Evolutionary conservation across 2,329 filamentous ascomycete genomes (phyloP), one percentile per base, ranked within the genome.

Genomic region (Chalaropsis ovoidea): DNA sequence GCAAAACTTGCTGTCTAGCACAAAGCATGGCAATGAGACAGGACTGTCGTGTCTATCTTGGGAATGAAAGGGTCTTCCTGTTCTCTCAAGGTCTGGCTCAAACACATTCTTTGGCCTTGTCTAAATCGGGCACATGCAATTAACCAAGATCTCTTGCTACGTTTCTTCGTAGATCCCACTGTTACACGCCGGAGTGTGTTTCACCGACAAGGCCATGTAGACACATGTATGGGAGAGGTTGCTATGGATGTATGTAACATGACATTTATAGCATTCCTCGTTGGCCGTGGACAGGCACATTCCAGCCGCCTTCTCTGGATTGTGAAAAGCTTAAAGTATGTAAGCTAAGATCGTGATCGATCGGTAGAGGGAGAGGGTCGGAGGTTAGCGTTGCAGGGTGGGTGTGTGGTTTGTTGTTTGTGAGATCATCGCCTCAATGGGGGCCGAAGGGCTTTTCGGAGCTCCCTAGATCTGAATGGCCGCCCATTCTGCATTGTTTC

Each of bases 201-300:
- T 39, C 5, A 7, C 3, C 8, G 35, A 7, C 35, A 10, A 39
- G 35, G 35, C 8, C 8, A 39, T 39, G 42, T 43, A n/a, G n/a
- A n/a, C n/a, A n/a, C 42, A 43, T 35, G 31, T n/a, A 13, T 43
- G 4, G 15, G 10, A 6, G 43, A 2, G 5, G 43, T 19, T 17
- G 42, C 42, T 5, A 27, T 54, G 49, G 7, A 13, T 19, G 13
- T 58, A 58, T 58, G 54, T 58, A 58, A 58, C 54, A 58, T 58
- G 54, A 19, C 54, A 58, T 39, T 58, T 27, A 39, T 58, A 39
- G 54, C 54, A 58, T 58, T 58, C 54, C 54, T 39, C 24, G n/a
- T 11, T 17, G 17, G 54, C 8, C 15, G 35, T 52, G 19, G 27
- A n/a, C 8, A 31, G 27, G 3, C 54, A 58, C 54, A 58, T 58